Conservation (phyloP, 2,329 filamentous ascomycete species). For the Xylariaceae sp. region DNA sequence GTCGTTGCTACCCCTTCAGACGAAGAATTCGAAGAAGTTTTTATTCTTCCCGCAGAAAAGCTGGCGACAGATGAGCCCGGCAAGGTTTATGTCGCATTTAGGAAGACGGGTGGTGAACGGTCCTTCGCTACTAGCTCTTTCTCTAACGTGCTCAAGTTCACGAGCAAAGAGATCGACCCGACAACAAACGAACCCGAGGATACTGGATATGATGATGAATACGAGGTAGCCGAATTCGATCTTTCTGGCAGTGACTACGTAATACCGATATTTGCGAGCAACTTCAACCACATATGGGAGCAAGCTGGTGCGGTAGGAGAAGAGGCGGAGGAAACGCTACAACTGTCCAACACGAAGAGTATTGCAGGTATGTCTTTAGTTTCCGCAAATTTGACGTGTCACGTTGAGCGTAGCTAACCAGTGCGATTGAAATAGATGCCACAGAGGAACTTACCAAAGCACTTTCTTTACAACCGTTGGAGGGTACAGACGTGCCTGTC, state of each 20-base stretch:
- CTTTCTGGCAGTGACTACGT: slow-evolving; percentile 90
- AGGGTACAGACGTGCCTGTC: slow-evolving; percentile 86
- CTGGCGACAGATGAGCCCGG: slow-evolving; percentile 81
- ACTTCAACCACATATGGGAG: slow-evolving; percentile 94
- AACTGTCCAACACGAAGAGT: slow-evolving; percentile 81
- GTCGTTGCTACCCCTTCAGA: slow-evolving; percentile 74
- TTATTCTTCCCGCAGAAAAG: slow-evolving; percentile 83
- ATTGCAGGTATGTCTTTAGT: slow-evolving; percentile 67
- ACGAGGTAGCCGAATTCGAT: slow-evolving; percentile 91
- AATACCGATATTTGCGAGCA: slow-evolving; percentile 85
- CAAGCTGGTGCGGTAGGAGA: slow-evolving; percentile 84
- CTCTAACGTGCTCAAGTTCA: slow-evolving; percentile 92
- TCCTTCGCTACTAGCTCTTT: slow-evolving; percentile 77
- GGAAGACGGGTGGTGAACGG: slow-evolving; percentile 68
- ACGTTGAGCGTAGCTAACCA: slow-evolving; percentile 5
- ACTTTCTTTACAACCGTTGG: slow-evolving; percentile 85
- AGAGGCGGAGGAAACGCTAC: slow-evolving; percentile 85
- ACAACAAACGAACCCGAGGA: slow-evolving; percentile 90
- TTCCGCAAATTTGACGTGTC: background rate
- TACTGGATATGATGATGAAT: slow-evolving; percentile 91
- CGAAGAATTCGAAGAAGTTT: slow-evolving; percentile 81
- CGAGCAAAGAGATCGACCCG: slow-evolving; percentile 95
- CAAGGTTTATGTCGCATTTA: slow-evolving; percentile 92
- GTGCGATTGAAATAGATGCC: slow-evolving; percentile 54
- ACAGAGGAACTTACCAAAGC: slow-evolving; percentile 84